Base-by-base conservation (phyloP, 208 protist genomes). In the Leishmania braziliensis region DNA sequence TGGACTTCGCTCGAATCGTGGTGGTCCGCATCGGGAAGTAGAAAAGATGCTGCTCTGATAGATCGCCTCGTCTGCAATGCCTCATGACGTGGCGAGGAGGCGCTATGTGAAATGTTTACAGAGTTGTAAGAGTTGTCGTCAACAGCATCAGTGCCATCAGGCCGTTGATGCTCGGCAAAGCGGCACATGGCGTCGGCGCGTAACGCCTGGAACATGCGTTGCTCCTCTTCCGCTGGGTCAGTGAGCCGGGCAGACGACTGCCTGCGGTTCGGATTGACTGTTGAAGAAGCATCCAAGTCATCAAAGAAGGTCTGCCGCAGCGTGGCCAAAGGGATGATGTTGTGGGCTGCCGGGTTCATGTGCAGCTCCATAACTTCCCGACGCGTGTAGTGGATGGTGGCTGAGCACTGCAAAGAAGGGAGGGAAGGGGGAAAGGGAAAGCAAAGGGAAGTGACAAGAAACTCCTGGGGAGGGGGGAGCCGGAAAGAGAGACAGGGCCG, bases 241-340 rank as follows among this genome's bases (percentile, higher is more conserved):
- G 63, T 72, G 33, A 74, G 46, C 43, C 36, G 33, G 20, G 62
- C 72, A 5, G 70, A 68, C 18, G 70, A 48, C n/a, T 80, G 82
- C 33, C 69, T 79, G 53, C 87, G 84, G 70, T 89, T 90, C 1
- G 85, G 87, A 76, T 93, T 93, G 63, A 93, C 89, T 60, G 82
- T 85, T 26, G 86, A 90, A 63, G 83, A 89, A 23, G 86, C 88
- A 70, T 91, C 86, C 48, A 93, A 53, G 51, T 93, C 90, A 39
- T 81, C 82, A 53, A 93, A 93, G 62, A 93, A 93, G 33, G 84
- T 82, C 58, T 86, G 85, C 51, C 90, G 87, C 50, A 93, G 70
- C 50, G 69, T 58, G 73, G 87, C 84, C 20, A 87, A 69, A 5
- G 87, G 87, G 20, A 86, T 82, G n/a, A 88, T 72, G 70, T 84